Conservation (phyloP, 2,329 filamentous ascomycete species). For the Aureobasidium sp. region DNA sequence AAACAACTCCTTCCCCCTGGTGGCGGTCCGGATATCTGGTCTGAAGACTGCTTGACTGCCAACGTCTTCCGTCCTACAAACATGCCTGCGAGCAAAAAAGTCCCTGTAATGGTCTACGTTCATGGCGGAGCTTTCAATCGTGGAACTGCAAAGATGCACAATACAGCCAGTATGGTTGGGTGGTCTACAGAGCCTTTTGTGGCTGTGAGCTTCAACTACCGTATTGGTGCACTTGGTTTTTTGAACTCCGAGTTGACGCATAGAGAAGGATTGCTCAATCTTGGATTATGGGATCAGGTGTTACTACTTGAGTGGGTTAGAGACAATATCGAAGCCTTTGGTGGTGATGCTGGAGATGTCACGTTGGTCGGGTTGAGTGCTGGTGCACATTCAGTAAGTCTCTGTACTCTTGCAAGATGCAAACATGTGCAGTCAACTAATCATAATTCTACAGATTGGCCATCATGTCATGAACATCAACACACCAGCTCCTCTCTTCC, state of each 20-base stretch:
- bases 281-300: slow-evolving; percentile 26
- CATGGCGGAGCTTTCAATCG: slow-evolving; percentile 67
- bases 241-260: slow-evolving; percentile 60
- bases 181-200: slow-evolving; percentile 48
- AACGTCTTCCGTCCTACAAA: slow-evolving; percentile 62
- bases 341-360: slow-evolving; percentile 36
- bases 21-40: slow-evolving; percentile 10
- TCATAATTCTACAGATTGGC: slow-evolving; percentile 52
- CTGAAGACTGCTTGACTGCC: slow-evolving; percentile 66
- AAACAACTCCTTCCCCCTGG: slow-evolving; percentile 24
- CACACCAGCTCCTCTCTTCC: slow-evolving; percentile 43
- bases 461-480: slow-evolving; percentile 68
- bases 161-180: slow-evolving; percentile 68
- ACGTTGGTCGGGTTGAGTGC: slow-evolving; percentile 80
- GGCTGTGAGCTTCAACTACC: slow-evolving; percentile 36
- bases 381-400: slow-evolving; percentile 65
- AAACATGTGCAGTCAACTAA: too few species aligned
- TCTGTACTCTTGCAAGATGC: not conserved
- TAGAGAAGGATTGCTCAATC: slow-evolving; percentile 55
- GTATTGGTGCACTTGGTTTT: slow-evolving; percentile 75
- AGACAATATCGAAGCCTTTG: slow-evolving; percentile 43
- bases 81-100: slow-evolving; percentile 29
- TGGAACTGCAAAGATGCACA: slow-evolving; percentile 58
- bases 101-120: slow-evolving; percentile 66
- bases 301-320: slow-evolving; percentile 44